phyloP scores from a whole-genome alignment of 176 grass and related monocot species.

The Oryza meridionalis region DNA sequence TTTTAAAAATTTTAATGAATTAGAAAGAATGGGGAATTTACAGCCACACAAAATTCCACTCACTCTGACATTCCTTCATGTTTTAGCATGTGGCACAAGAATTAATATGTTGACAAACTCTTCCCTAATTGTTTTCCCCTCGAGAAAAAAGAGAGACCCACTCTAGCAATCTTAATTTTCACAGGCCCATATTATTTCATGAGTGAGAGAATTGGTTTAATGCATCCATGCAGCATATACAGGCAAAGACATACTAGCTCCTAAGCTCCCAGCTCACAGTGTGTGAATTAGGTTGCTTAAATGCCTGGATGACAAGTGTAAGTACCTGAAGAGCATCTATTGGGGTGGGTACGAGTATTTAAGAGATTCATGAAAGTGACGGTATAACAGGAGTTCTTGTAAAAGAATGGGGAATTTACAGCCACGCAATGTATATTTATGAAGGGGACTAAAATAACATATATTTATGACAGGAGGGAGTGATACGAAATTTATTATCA shows the following conservation, averaged over 20 bases:
- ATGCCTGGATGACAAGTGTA: neutral
- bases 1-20: neutral
- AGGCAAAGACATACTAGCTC: neutral
- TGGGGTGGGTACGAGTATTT: neutral
- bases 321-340: neutral
- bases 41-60: no score
- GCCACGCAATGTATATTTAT: neutral
- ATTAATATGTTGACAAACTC: neutral
- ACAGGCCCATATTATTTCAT: neutral
- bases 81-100: neutral
- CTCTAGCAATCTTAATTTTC: neutral
- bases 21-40: no score
- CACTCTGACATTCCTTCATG: no score
- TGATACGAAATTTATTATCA: conserved; percentile 10
- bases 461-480: neutral
- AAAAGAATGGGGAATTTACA: no score
- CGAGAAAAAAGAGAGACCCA: neutral
- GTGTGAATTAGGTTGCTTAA: neutral
- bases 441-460: neutral
- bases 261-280: neutral
- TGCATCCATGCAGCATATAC: neutral
- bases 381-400: neutral
- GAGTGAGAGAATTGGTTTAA: neutral
- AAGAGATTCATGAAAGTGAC: neutral
- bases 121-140: neutral